These are phyloP conservation scores for Zelopaecilomyces penicillatus DNA, from an alignment of 2,329 filamentous ascomycete species.

Conservation along the genomic window DNA sequence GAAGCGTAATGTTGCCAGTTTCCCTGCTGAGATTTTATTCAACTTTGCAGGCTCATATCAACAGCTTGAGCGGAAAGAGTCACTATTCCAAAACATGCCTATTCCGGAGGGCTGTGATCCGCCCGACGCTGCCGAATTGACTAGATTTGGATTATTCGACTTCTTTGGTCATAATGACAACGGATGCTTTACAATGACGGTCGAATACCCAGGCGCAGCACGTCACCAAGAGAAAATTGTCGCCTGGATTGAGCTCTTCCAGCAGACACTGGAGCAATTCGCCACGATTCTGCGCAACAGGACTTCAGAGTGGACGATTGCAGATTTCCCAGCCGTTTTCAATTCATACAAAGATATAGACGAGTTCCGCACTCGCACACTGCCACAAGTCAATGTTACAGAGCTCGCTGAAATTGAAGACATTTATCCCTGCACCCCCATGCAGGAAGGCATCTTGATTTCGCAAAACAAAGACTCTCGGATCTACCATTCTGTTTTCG, in stretches of 20 bases:
- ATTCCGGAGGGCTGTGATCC: background rate
- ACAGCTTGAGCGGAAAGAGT: constrained; percentile 8
- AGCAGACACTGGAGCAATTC: background rate
- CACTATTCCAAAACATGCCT: background rate
- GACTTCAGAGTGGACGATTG: constrained; percentile 13
- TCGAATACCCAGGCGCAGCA: background rate
- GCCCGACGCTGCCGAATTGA: background rate
- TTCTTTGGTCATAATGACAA: background rate
- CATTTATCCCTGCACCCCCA: constrained; percentile 7
- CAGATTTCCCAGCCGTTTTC: constrained; percentile 18
- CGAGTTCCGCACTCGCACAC: constrained; percentile 1
- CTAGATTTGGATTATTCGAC: too few species aligned
- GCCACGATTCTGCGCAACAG: background rate
- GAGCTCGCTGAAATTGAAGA: constrained; percentile 1
- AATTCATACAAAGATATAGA: constrained; percentile 4
- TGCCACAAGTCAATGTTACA: background rate
- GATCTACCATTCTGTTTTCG: background rate
- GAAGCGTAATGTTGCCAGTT: constrained; percentile 21
- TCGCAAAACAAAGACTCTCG: background rate
- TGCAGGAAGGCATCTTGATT: constrained; percentile 9
- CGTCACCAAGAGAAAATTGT: background rate
- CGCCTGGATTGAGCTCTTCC: background rate
- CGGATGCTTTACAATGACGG: background rate
- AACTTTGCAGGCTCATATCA: constrained; percentile 19
- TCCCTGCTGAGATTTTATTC: constrained; percentile 23